Conservation (phyloP, 768 basidiomycete genomes). For the Hericium erinaceus region DNA sequence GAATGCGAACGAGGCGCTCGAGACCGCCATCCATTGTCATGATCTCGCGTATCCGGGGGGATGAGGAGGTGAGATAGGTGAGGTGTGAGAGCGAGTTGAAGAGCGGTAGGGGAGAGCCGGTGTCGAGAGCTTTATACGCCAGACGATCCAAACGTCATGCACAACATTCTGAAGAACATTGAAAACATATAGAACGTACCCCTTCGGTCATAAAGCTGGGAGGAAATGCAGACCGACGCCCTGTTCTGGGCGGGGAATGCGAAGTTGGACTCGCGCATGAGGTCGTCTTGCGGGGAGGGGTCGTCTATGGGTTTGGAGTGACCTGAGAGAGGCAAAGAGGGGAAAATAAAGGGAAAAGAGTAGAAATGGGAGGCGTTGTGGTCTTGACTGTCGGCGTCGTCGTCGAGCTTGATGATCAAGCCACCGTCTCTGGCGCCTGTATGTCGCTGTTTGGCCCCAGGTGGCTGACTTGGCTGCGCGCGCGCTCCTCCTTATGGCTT, state of each 20-base stretch:
- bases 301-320: not conserved
- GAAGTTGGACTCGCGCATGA: conserved; percentile 95
- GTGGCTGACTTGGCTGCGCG: conserved; percentile 1
- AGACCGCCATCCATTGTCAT: conserved; percentile 97
- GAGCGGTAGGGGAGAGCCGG: conserved; percentile 52
- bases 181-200: conserved; percentile 41
- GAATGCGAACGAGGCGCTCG: conserved; percentile 87
- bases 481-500: not conserved
- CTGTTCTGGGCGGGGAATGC: conserved; percentile 91
- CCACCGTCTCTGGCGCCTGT: conserved; percentile 1
- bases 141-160: not conserved
- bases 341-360: not conserved
- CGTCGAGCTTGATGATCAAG: conserved; percentile 15
- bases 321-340: not conserved
- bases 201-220: conserved; percentile 89
- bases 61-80: conserved; percentile 93
- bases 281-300: no score
- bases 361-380: not conserved
- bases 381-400: conserved; percentile 2
- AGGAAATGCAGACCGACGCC: conserved; percentile 90
- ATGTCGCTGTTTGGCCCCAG: conserved; percentile 9
- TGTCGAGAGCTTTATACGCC: conserved; percentile 35
- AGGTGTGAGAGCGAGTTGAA: conserved; percentile 95
- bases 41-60: conserved; percentile 95
- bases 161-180: not conserved